Conservation (phyloP, 108 stramenopile species). For the Nitzschia sp. region DNA sequence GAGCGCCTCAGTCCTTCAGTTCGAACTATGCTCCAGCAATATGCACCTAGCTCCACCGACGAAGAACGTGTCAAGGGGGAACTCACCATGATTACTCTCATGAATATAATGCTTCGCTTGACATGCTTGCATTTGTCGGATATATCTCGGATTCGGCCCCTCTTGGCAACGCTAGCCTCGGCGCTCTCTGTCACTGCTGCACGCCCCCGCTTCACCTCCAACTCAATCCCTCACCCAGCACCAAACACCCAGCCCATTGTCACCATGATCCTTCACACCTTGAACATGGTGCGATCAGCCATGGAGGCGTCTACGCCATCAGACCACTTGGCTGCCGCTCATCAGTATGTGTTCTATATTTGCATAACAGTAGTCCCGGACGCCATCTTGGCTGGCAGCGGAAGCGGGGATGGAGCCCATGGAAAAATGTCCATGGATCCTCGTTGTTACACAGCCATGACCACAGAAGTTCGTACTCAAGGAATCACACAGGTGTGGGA, state of each 20-base stretch:
- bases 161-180: slow-evolving; percentile 60
- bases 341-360: slow-evolving; percentile 28
- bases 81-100: slow-evolving; percentile 52
- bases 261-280: slow-evolving; percentile 49
- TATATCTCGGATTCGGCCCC: slow-evolving; percentile 30
- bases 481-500: slow-evolving; percentile 56
- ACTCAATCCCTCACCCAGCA: slow-evolving; percentile 29
- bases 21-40: slow-evolving; percentile 7
- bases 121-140: slow-evolving; percentile 10
- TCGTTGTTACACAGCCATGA: slow-evolving; percentile 60
- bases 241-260: slow-evolving; percentile 53
- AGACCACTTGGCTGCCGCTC: slow-evolving; percentile 18
- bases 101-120: slow-evolving; percentile 39
- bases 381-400: slow-evolving; percentile 58
- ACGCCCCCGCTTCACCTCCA: slow-evolving; percentile 57
- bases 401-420: slow-evolving; percentile 61
- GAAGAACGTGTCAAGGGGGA: slow-evolving; percentile 73
- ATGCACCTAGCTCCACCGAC: slow-evolving; percentile 13
- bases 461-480: slow-evolving; percentile 54
- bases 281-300: slow-evolving; percentile 10
- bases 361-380: slow-evolving; percentile 64
- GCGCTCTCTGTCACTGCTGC: slow-evolving; percentile 58
- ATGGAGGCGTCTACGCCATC: slow-evolving; percentile 6
- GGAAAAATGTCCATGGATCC: slow-evolving; percentile 71
- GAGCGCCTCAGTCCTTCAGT: slow-evolving; percentile 7